phyloP scores from a whole-genome alignment of 768 basidiomycete species.

The Phanerochaete sordida region DNA sequence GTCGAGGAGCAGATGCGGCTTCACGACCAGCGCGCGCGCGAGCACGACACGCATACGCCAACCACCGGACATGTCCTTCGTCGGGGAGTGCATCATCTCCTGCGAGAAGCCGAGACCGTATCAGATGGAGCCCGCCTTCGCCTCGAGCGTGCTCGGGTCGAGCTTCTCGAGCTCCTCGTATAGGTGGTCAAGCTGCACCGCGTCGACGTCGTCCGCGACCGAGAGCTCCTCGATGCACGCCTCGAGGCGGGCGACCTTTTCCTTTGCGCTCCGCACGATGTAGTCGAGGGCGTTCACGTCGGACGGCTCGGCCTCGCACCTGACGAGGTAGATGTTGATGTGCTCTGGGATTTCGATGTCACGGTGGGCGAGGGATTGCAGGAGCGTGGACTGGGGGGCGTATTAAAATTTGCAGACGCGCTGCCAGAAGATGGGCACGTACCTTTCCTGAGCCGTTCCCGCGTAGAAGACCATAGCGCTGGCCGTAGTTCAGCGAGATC shows the following conservation, averaged over 20 bases:
- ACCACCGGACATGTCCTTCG: constrained; percentile 98
- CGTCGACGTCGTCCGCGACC: constrained; percentile 85
- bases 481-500: constrained; percentile 83
- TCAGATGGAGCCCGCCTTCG: constrained; percentile 91
- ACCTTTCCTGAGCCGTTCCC: constrained; percentile 99
- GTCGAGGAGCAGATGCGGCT: constrained; percentile 93
- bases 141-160: constrained; percentile 93
- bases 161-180: constrained; percentile 98
- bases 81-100: constrained; percentile 93
- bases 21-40: constrained; percentile 92
- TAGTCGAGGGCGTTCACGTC: constrained; percentile 97
- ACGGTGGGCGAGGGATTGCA: constrained; percentile 92
- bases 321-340: constrained; percentile 96
- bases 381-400: constrained; percentile 93
- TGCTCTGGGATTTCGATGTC: constrained; percentile 95
- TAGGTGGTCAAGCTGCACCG: constrained; percentile 78
- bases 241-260: constrained; percentile 92
- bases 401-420: too few species aligned
- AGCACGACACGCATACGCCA: constrained; percentile 99
- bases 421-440: too few species aligned
- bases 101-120: constrained; percentile 92
- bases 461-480: constrained; percentile 92
- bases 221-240: constrained; percentile 92
- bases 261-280: constrained; percentile 88
- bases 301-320: constrained; percentile 93